Conservation (phyloP, 1,284 basidiomycete genomes). For the Lignosus rhinocerotis region DNA sequence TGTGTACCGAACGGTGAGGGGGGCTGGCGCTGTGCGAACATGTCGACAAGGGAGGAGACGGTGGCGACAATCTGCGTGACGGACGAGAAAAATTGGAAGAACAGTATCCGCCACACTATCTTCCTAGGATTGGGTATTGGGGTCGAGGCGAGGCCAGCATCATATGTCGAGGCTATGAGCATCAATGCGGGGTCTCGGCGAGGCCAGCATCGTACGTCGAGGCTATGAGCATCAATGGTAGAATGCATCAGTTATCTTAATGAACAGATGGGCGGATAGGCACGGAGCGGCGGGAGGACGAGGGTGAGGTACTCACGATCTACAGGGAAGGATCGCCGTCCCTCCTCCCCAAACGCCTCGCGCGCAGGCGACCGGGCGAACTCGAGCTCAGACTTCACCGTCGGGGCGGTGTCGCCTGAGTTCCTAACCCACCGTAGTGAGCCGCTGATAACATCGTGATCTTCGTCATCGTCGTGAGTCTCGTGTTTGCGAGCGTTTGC, state of each 20-base stretch:
- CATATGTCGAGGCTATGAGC: conserved; percentile 18
- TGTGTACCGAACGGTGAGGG: conserved; percentile 54
- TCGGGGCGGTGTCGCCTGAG: conserved; percentile 21
- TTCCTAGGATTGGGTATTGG: conserved; percentile 20
- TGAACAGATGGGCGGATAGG: not conserved
- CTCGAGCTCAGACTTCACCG: conserved; percentile 29
- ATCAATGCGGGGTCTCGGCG: conserved; percentile 6
- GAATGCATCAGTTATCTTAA: not conserved
- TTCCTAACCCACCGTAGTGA: conserved; percentile 27
- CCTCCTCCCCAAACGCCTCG: conserved; percentile 16
- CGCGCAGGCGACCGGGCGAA: conserved; percentile 22
- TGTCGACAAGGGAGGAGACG: conserved; percentile 51
- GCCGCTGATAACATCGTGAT: conserved; percentile 27
- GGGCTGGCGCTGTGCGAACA: conserved; percentile 33
- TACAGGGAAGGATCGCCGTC: conserved; percentile 18
- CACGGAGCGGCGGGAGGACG: not conserved
- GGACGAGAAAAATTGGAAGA: conserved; percentile 33
- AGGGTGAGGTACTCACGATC: conserved; percentile 14
- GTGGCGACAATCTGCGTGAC: conserved; percentile 44
- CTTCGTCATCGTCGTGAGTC: conserved; percentile 15
- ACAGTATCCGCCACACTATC: conserved; percentile 29
- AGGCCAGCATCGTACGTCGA: conserved; percentile 21
- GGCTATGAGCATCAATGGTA: conserved; percentile 3
- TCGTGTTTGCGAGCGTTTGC: conserved; percentile 7
- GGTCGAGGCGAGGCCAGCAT: conserved; percentile 15